Conservation (phyloP, 805 yeast genomes). For the Candida krabiensis region DNA sequence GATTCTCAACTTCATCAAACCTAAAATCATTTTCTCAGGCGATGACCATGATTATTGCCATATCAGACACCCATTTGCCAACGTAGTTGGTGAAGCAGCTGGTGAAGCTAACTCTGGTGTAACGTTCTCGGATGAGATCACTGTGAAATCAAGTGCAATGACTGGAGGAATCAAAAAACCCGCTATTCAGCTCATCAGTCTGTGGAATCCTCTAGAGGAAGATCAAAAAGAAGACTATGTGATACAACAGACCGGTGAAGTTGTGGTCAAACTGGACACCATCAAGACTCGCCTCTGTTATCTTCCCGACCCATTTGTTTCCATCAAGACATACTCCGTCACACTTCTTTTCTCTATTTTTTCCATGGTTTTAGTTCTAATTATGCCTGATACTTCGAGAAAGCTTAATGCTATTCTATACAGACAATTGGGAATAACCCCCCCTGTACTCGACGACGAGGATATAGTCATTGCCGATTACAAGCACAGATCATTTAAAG, state of each 20-base stretch:
- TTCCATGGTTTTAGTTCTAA: constrained; percentile 23
- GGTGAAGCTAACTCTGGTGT: constrained; percentile 7
- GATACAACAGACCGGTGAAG: constrained; percentile 18
- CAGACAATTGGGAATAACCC: constrained; percentile 5
- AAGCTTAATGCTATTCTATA: constrained; percentile 3
- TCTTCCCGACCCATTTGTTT: constrained; percentile 27
- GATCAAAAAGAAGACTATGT: constrained; percentile 1
- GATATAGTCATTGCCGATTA: constrained; percentile 2
- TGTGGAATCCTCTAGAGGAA: constrained; percentile 37
- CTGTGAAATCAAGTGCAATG: constrained; percentile 90
- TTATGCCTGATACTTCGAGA: constrained; percentile 10
- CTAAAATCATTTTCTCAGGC: constrained; percentile 78
- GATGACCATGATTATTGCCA: constrained; percentile 98
- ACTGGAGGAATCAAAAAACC: constrained; percentile 87
- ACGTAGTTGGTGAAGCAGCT: constrained; percentile 1
- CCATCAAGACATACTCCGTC: constrained; percentile 22
- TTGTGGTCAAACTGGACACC: constrained; percentile 28
- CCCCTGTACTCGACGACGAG: constrained; percentile 8
- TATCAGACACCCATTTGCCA: constrained; percentile 48
- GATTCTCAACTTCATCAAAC: constrained; percentile 58
- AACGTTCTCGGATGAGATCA: constrained; percentile 52
- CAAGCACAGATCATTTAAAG: constrained; percentile 8
- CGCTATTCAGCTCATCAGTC: constrained; percentile 79
- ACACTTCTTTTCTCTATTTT: constrained; percentile 9
- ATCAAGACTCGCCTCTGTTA: constrained; percentile 29